phyloP scores from a whole-genome alignment of 495 filamentous ascomycete genomes.

The Lichina pygmaea region DNA sequence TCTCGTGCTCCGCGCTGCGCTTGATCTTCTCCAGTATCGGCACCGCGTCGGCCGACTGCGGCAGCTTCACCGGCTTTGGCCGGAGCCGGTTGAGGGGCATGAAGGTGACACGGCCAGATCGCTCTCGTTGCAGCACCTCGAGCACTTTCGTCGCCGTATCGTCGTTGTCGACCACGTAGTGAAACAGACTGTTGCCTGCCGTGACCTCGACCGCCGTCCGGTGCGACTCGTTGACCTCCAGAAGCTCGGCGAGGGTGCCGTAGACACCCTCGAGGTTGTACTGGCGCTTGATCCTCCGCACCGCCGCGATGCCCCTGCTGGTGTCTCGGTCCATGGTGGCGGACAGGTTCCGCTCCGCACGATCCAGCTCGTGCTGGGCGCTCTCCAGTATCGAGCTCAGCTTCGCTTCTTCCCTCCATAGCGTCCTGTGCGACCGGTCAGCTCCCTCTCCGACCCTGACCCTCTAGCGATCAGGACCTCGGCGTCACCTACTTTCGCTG shows the following conservation, averaged over 20 bases:
- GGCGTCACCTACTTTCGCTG: conserved; percentile 40
- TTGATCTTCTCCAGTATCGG: conserved; percentile 68
- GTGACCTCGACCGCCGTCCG: conserved; percentile 78
- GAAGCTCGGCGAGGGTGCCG: conserved; percentile 73
- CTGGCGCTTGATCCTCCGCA: conserved; percentile 52
- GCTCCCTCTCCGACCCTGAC: background rate
- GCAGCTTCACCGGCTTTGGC: conserved; percentile 40
- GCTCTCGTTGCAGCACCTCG: conserved; percentile 51
- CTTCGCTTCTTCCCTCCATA: conserved; percentile 77
- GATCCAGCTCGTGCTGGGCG: conserved; percentile 41
- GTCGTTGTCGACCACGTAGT: conserved; percentile 88
- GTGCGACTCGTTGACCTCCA: conserved; percentile 64
- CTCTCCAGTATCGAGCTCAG: conserved; percentile 52
- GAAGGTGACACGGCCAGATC: conserved; percentile 74
- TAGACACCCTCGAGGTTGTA: conserved; percentile 66
- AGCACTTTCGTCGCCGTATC: conserved; percentile 60
- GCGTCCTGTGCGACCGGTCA: conserved; percentile 19
- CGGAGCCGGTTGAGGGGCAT: conserved; percentile 71
- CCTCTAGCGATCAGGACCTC: background rate
- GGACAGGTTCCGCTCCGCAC: conserved; percentile 48
- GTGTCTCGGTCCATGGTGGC: conserved; percentile 78
- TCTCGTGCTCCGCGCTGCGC: conserved; percentile 50
- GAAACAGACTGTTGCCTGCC: conserved; percentile 77
- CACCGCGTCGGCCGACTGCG: conserved; percentile 62
- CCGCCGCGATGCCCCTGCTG: conserved; percentile 53